These are phyloP conservation scores for Ogataea trehaloabstinens DNA, from an alignment of 805 yeast species.

Conservation along the genomic window DNA sequence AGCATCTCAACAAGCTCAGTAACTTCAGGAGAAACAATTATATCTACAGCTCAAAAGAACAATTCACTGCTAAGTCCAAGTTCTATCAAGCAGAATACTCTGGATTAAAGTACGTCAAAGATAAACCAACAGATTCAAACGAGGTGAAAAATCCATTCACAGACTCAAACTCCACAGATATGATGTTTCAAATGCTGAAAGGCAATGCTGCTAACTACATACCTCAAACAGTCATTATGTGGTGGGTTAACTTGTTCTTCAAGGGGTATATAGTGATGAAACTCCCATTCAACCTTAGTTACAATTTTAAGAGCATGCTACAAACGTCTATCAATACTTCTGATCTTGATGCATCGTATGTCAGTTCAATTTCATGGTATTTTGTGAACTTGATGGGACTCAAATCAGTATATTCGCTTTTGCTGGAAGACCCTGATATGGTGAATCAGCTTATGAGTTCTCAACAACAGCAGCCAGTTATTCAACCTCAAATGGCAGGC, in stretches of 20 bases:
- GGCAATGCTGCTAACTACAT: slow-evolving; percentile 78
- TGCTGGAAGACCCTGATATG: slow-evolving; percentile 53
- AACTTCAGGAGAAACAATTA: slow-evolving; percentile 53
- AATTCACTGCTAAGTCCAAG: slow-evolving; percentile 55
- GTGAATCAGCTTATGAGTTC: slow-evolving; percentile 45
- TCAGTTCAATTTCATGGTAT: slow-evolving; percentile 93
- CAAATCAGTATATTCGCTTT: slow-evolving; percentile 69
- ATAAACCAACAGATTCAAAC: slow-evolving; percentile 35
- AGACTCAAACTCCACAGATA: slow-evolving; percentile 71
- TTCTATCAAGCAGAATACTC: slow-evolving; percentile 42
- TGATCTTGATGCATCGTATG: slow-evolving; percentile 88
- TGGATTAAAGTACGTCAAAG: slow-evolving; percentile 52
- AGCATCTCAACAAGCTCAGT: slow-evolving; percentile 58
- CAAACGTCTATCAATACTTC: slow-evolving; percentile 84
- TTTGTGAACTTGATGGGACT: slow-evolving; percentile 85
- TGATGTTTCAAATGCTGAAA: slow-evolving; percentile 73
- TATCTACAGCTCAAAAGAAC: slow-evolving; percentile 42
- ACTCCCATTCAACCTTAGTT: slow-evolving; percentile 88
- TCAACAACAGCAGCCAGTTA: slow-evolving; percentile 34
- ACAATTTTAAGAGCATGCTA: slow-evolving; percentile 86
- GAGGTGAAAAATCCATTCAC: slow-evolving; percentile 58
- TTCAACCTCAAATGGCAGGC: slow-evolving; percentile 39
- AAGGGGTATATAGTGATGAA: slow-evolving; percentile 87
- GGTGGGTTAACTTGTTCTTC: slow-evolving; percentile 92
- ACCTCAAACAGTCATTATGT: slow-evolving; percentile 93